A percentile compares a stretch with the other conserved stretches of the same genome.
Conservation (phyloP, 257 asterid species). For the Coffea canephora region DNA sequence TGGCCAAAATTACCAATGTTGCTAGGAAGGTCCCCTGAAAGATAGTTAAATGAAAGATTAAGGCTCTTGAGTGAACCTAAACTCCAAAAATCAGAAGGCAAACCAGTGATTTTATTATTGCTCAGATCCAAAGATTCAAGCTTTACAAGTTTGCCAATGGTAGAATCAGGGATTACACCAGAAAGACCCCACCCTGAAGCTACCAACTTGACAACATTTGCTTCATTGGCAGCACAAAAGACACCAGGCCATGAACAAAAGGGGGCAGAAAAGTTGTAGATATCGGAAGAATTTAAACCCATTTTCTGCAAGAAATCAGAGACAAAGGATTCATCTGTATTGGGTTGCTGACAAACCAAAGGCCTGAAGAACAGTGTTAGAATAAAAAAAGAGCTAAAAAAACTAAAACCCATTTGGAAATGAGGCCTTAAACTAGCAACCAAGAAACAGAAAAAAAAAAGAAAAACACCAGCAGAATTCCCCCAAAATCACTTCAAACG, state of each 20-base stretch:
- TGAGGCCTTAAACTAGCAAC: conserved; percentile 19
- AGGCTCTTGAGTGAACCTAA: conserved; percentile 64
- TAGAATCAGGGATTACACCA: conserved; percentile 76
- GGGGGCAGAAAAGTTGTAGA: conserved; percentile 45
- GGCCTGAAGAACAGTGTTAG: conserved; percentile 46
- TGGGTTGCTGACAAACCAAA: conserved; percentile 53
- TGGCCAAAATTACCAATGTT: conserved; percentile 78
- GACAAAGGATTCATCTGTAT: conserved; percentile 67
- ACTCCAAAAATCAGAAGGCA: conserved; percentile 95
- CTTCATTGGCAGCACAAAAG: conserved; percentile 57
- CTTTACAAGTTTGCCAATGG: conserved; percentile 72
- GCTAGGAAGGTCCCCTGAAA: conserved; percentile 56
- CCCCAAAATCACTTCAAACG: not conserved
- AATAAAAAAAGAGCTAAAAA: conserved; percentile 44
- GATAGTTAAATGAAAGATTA: conserved; percentile 64
- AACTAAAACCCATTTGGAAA: conserved; percentile 54
- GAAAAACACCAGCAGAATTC: conserved; percentile 10
- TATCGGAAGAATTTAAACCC: conserved; percentile 44
- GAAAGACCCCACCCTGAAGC: conserved; percentile 64
- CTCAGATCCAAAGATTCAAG: conserved; percentile 82
- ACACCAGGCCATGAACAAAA: conserved; percentile 82
- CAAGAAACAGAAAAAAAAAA: not conserved
- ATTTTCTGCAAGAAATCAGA: conserved; percentile 63
- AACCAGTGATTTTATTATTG: conserved; percentile 56
- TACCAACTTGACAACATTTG: conserved; percentile 47